Evolutionary conservation across 1,139 yeast species (phyloP), one percentile per base, ranked within the genome.

Genomic region (Suhomyces chickasaworum): DNA sequence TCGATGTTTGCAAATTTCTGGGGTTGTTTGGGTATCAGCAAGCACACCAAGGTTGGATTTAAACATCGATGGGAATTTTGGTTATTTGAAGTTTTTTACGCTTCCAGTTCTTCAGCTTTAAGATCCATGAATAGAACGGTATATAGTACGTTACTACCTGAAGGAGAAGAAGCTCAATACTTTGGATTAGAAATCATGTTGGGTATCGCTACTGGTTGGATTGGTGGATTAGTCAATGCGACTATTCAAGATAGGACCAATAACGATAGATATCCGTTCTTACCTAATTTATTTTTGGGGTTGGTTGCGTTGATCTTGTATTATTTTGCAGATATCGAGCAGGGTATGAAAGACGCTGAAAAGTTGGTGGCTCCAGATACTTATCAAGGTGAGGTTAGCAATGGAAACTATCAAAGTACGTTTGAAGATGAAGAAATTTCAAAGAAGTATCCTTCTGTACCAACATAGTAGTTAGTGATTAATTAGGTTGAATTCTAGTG

Each of bases 131-230:
- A 73, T 47, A 60, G 79, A 50, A 63, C 68, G 2, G 58, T 70
- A 0, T 74, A 73, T 50, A 69, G 75, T 39, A 59, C 74, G 0
- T 55, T 74, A 44, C 56, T 74, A 18, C 79, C 79, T 0, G 65
- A 60, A 44, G 78, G 78, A 0, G 67, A 69, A 31, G 78, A 74
- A 47, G 77, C 77, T 1, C 77, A 73, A 51, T 73, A 64, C 45
- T 73, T 74, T 54, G 79, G 78, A 0, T 56, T 74, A 38, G 78
- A 73, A 46, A 61, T 73, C 6, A 65, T 72, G 64, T 59, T 73
- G 30, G 78, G 78, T 0, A 67, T 73, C 10, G 69, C 77, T 4
- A 67, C 75, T 3, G 76, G 77, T 1, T 74, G 78, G 78, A 68
- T 71, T 39, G 77, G 77, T 6, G 56, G 61, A 4, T 60, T 74